phyloP scores from a whole-genome alignment of 1,284 basidiomycete species.

The Hypsizygus ulmarius region DNA sequence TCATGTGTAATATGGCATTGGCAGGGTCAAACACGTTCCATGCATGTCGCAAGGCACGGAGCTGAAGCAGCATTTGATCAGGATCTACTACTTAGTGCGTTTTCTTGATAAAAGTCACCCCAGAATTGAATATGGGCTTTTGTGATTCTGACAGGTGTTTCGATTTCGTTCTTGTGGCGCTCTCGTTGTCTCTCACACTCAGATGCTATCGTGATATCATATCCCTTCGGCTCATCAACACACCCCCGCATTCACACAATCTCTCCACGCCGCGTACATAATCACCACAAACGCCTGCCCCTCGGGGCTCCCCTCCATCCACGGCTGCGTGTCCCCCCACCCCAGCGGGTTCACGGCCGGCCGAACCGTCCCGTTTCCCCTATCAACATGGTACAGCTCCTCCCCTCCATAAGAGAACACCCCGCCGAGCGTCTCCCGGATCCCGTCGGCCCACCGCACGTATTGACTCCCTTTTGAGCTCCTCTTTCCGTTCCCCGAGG shows the following conservation, averaged over 20 bases:
- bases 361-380: conserved; percentile 31
- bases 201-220: too few species aligned
- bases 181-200: too few species aligned
- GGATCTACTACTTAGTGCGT: too few species aligned
- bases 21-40: too few species aligned
- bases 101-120: too few species aligned
- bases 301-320: conserved; percentile 40
- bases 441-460: conserved; percentile 25
- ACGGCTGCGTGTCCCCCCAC: conserved; percentile 35
- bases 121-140: too few species aligned
- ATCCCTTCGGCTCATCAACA: conserved; percentile 16
- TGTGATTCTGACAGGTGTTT: too few species aligned
- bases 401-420: conserved; percentile 6
- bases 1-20: too few species aligned
- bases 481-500: too few species aligned
- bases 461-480: conserved; percentile 12
- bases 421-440: conserved; percentile 19
- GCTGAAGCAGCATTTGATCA: too few species aligned
- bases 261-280: conserved; percentile 44
- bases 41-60: too few species aligned
- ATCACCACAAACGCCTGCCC: conserved; percentile 40
- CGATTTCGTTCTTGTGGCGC: too few species aligned
- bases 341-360: conserved; percentile 41
- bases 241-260: conserved; percentile 29
- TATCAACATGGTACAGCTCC: conserved; percentile 15